Conservation (phyloP, 164 flowering plant species). For the Stephania japonica region DNA sequence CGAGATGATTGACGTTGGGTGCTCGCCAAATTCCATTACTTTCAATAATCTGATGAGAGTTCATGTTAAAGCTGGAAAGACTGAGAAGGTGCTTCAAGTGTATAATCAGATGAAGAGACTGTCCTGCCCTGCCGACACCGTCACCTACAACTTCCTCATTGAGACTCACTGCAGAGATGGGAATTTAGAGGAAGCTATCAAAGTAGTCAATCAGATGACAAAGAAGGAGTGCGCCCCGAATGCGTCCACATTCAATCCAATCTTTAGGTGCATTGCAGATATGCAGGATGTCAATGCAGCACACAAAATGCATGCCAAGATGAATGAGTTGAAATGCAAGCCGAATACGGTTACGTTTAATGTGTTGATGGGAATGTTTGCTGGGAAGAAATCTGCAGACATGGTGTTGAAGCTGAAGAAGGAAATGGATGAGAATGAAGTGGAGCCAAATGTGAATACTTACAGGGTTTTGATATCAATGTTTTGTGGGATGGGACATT, state of each 20-base stretch:
- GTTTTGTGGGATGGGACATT: conserved; percentile 80
- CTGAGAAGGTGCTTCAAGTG: conserved; percentile 79
- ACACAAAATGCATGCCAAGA: conserved; percentile 57
- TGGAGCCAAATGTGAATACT: conserved; percentile 86
- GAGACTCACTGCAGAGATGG: conserved; percentile 68
- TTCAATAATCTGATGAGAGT: conserved; percentile 83
- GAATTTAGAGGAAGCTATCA: conserved; percentile 56
- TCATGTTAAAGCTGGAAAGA: conserved; percentile 77
- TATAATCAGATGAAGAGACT: conserved; percentile 87
- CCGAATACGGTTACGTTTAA: conserved; percentile 78
- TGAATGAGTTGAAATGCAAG: conserved; percentile 67
- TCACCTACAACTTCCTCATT: conserved; percentile 78
- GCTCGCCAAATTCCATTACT: conserved; percentile 64
- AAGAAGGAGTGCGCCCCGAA: conserved; percentile 53
- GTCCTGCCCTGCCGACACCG: conserved; percentile 49
- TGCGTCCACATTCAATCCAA: conserved; percentile 62
- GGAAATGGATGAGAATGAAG: conserved; percentile 71
- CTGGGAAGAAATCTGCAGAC: conserved; percentile 59
- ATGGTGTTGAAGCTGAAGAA: conserved; percentile 83
- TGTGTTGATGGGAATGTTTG: conserved; percentile 79
- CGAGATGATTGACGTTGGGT: conserved; percentile 77
- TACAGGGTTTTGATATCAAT: conserved; percentile 55
- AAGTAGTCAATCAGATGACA: conserved; percentile 61
- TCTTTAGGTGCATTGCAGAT: conserved; percentile 55
- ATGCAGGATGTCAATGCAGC: conserved; percentile 74